A percentile compares a stretch with the other conserved stretches of the same genome.
Evolutionary conservation across 2,329 filamentous ascomycete genomes (phyloP).

Genomic region (Dothistroma septosporum): DNA sequence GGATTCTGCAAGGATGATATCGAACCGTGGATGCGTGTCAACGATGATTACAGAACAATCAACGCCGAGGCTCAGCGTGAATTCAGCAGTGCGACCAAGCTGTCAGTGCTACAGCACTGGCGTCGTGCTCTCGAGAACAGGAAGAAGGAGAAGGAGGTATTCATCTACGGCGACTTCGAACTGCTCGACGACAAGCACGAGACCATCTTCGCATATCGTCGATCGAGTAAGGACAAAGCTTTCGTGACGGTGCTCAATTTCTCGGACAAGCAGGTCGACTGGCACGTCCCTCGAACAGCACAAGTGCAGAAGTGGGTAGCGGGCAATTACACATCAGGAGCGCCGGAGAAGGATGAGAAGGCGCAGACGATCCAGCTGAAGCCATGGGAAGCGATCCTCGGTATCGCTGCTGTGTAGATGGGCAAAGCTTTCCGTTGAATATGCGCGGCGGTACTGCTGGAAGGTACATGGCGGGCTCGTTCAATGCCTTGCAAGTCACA

Average conservation of each 20-base stretch:
- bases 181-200: conserved; percentile 50
- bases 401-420: conserved; percentile 9
- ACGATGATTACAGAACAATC: conserved; percentile 51
- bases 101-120: conserved; percentile 59
- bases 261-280: conserved; percentile 30
- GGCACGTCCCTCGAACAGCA: conserved; percentile 34
- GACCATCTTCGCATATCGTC: conserved; percentile 52
- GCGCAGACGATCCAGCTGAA: conserved; percentile 30
- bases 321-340: conserved; percentile 31
- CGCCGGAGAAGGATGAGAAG: conserved; percentile 25
- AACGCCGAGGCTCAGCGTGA: conserved; percentile 55
- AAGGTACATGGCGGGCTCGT: not conserved
- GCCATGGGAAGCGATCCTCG: conserved; percentile 36
- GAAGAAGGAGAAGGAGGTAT: conserved; percentile 54
- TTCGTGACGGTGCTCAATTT: conserved; percentile 38
- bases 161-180: conserved; percentile 59
- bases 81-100: conserved; percentile 26
- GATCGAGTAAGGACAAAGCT: conserved; percentile 26
- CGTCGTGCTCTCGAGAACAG: conserved; percentile 52
- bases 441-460: too few species aligned
- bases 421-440: too few species aligned
- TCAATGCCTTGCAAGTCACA: too few species aligned
- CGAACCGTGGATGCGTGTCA: conserved; percentile 58
- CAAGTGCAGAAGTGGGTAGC: conserved; percentile 35
- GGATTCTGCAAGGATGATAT: conserved; percentile 56